Base-by-base conservation (phyloP, 306 rosid genomes). In the Quercus agrifolia region DNA sequence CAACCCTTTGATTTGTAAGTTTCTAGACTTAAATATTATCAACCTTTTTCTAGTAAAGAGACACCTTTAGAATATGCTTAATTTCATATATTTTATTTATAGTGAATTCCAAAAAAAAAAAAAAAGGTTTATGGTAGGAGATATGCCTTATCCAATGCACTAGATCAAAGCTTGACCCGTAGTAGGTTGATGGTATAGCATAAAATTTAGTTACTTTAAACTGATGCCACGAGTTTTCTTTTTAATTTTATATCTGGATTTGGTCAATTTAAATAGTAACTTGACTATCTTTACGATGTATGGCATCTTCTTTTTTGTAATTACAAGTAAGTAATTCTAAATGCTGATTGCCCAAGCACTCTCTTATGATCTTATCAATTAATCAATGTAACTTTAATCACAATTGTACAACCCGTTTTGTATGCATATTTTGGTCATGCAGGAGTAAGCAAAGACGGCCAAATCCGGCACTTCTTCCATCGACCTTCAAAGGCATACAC, bases 401-500 rank as follows among this genome's bases (percentile, higher is more conserved):
- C 17, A 64, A 64, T 38, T 49, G 14, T 64, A 17, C 44, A 64
- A 58, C 20, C 41, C 49, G 51, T 33, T 8, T 67, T 67, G 6
- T 66, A 1, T 59, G 54, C 58, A 31, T 38, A 57, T 66, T 72
- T 10, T n/a, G 5, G 27, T 33, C 33, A 52, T 80, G 86, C 86
- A 93, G 98, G 99, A 79, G 97, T 93, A 23, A 79, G 85, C 82
- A 93, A 93, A 78, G 97, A 93, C 61, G 98, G 99, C 1, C 91
- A 86, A 78, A 85, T 95, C 61, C 88, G 98, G 1, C 99, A 96
- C 75, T 96, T 91, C 86, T 96, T 96, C 57, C 98, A 96, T 23
- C 82, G 94, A 59, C 96, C 99, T 2, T 91, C 99, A 3, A 96
- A 96, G 83, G 99, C 97, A 56, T 96, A 96, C 88, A 96, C 98